Conservation (phyloP, 768 basidiomycete species). For the Coprinopsis cinerea region DNA sequence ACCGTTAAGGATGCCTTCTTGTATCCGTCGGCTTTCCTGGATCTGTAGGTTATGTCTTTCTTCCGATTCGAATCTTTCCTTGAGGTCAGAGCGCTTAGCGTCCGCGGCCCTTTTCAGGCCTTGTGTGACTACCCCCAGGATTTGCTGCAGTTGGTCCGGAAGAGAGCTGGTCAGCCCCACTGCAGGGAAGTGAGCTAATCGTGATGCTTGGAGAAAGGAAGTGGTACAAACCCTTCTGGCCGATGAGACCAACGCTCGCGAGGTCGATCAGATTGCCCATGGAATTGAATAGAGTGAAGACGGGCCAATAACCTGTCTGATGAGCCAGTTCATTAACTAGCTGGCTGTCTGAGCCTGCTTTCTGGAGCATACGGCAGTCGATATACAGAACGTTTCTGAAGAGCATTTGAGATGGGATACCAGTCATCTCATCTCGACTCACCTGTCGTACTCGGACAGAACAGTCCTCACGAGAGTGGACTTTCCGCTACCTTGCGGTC, state of each 20-base stretch:
- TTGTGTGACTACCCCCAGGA: constrained; percentile 71
- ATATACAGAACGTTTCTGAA: constrained; percentile 68
- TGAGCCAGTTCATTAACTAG: constrained; percentile 63
- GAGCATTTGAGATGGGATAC: background rate
- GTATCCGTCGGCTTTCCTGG: constrained; percentile 31
- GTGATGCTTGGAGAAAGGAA: background rate
- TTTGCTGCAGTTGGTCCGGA: constrained; percentile 75
- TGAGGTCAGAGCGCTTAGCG: constrained; percentile 39
- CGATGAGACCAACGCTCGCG: constrained; percentile 91
- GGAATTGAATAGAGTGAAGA: constrained; percentile 81
- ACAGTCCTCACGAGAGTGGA: constrained; percentile 48
- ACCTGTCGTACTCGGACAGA: constrained; percentile 51
- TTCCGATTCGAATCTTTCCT: constrained; percentile 31
- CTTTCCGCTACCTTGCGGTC: constrained; percentile 83
- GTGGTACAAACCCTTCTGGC: constrained; percentile 68
- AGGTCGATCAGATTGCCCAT: constrained; percentile 82
- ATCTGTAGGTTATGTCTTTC: constrained; percentile 32
- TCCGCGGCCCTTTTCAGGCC: constrained; percentile 63
- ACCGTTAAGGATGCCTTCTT: constrained; percentile 51
- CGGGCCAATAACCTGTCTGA: constrained; percentile 87
- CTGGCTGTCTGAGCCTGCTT: constrained; percentile 61
- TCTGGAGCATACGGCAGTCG: constrained; percentile 74
- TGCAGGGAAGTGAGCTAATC: constrained; percentile 20
- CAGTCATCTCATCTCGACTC: constrained; percentile 11
- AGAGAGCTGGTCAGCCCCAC: constrained; percentile 81